Evolutionary conservation across 495 filamentous ascomycete genomes (phyloP).

Genomic region (Neurospora sp.): DNA sequence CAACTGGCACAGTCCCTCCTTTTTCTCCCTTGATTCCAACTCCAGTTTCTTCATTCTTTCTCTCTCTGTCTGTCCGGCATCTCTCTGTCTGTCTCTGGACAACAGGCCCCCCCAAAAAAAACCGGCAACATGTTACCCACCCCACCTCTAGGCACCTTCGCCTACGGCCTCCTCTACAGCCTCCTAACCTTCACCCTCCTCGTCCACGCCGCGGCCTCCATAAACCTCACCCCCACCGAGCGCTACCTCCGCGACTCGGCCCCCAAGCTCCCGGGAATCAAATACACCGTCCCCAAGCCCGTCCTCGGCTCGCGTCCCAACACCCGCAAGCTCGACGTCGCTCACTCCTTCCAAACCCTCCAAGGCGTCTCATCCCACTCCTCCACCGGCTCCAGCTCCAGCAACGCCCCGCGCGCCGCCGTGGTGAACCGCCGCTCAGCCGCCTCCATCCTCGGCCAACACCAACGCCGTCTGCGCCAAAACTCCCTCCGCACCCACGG

Average conservation of each 20-base stretch:
- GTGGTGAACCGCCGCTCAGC: constrained; percentile 15
- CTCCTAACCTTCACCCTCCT: neutral
- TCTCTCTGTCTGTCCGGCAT: neutral
- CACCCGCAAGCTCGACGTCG: neutral
- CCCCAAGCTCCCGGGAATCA: neutral
- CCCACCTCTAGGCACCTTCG: neutral
- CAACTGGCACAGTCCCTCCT: neutral
- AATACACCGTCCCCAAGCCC: neutral
- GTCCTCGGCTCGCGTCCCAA: neutral
- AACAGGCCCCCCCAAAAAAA: neutral
- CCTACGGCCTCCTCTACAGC: neutral
- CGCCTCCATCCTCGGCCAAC: constrained; percentile 21
- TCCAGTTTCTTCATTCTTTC: neutral
- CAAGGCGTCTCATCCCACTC: neutral
- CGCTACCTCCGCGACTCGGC: neutral
- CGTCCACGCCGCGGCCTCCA: neutral
- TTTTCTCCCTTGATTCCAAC: neutral
- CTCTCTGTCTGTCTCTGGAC: neutral
- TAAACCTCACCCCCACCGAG: neutral
- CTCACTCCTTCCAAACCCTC: neutral
- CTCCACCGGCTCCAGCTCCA: neutral
- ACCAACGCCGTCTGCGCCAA: constrained; percentile 18
- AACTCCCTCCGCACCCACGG: neutral
- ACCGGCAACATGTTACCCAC: neutral
- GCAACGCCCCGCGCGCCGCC: neutral